Evolutionary conservation across 352 stramenopile genomes (phyloP).

Genomic region (Thraustochytrium sp.): DNA sequence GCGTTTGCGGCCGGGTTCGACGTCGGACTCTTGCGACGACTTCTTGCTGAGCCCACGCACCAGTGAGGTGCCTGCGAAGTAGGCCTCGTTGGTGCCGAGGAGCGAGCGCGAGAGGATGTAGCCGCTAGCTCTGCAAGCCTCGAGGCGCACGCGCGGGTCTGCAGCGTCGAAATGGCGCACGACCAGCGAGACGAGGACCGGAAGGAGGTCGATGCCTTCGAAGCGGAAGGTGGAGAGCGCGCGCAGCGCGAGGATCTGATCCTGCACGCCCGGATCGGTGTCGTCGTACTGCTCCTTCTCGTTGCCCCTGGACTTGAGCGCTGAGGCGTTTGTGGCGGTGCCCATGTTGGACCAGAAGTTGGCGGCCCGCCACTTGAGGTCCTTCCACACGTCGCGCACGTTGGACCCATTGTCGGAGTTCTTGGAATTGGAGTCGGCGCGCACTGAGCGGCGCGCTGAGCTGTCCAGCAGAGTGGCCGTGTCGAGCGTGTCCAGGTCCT

Average conservation of each 20-base stretch:
- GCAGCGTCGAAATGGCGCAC: background rate
- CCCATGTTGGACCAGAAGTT: background rate
- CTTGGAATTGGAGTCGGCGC: background rate
- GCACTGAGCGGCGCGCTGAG: background rate
- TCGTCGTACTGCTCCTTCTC: constrained; percentile 31
- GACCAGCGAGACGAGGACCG: background rate
- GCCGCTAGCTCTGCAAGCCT: background rate
- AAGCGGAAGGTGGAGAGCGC: constrained; percentile 11
- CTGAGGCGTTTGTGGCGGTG: background rate
- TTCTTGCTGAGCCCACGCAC: background rate
- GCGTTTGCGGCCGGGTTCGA: background rate
- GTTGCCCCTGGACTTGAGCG: background rate
- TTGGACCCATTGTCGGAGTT: background rate
- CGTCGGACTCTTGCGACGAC: background rate
- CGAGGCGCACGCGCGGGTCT: constrained; percentile 6
- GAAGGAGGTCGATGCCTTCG: constrained; percentile 12
- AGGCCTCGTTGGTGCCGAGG: background rate
- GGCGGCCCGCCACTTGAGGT: constrained; percentile 8
- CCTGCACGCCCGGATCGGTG: background rate
- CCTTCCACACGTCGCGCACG: constrained; percentile 22
- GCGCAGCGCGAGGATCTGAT: constrained; percentile 7
- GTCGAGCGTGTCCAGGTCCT: background rate
- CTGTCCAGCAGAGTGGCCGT: background rate
- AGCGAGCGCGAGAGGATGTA: background rate
- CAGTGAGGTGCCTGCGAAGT: background rate